Conservation (phyloP, 202 grass and related monocot genomes). For the Digitaria exilis region DNA sequence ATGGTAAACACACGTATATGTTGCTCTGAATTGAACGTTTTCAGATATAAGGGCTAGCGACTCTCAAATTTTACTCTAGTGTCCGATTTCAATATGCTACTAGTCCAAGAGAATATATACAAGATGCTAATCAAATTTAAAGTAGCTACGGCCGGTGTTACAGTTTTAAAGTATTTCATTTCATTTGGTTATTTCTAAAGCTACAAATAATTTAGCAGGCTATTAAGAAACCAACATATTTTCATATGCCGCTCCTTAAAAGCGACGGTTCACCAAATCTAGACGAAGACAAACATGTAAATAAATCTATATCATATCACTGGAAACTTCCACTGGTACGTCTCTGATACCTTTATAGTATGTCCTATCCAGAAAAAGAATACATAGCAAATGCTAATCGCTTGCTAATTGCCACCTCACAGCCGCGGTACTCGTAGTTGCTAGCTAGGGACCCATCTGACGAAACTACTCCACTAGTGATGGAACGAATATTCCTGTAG, state of each 20-base stretch:
- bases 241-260: constrained; percentile 1
- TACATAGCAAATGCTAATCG: constrained; percentile 12
- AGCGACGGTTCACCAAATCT: constrained; percentile 21
- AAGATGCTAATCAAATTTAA: not conserved
- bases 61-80: not conserved
- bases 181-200: not conserved
- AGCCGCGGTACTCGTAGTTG: not conserved
- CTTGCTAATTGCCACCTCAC: constrained; percentile 12
- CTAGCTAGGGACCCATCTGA: not conserved
- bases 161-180: not conserved
- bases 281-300: not conserved
- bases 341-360: not conserved
- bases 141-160: not conserved
- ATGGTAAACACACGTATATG: not conserved
- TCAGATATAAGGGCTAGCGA: not conserved
- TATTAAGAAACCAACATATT: not conserved
- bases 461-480: not conserved
- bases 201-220: not conserved
- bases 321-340: not conserved
- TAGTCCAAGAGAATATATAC: not conserved
- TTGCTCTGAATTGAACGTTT: not conserved
- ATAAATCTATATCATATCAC: not conserved
- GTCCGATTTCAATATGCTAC: not conserved
- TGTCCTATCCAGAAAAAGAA: not conserved
- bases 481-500: not conserved